Percentiles rank a stretch among this genome's conserved stretches.
Conservation (phyloP, 176 grass and related monocot genomes). For the Hyparrhenia diplandra region DNA sequence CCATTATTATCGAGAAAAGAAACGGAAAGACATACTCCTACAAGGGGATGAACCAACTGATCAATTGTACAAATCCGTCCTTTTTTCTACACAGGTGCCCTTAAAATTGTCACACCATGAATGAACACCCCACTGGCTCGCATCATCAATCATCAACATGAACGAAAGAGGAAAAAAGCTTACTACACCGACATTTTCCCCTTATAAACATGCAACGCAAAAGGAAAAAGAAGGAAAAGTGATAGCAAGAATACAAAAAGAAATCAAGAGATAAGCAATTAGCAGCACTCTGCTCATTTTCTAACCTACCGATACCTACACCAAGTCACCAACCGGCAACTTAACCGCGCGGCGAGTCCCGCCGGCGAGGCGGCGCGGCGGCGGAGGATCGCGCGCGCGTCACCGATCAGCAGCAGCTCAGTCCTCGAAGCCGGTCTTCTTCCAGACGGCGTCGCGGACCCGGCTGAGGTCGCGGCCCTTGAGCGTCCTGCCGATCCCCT, state of each 20-base stretch:
- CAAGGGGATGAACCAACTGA: not conserved
- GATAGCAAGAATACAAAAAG: not conserved
- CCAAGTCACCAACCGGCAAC: not conserved
- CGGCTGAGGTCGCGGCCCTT: slow-evolving; percentile 94
- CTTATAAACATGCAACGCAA: not conserved
- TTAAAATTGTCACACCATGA: slow-evolving; percentile 33
- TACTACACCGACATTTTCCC: not conserved
- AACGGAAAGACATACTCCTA: too few species aligned
- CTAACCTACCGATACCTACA: not conserved
- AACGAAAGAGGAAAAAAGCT: not conserved
- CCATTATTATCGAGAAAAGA: not conserved
- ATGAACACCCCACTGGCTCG: slow-evolving; percentile 10
- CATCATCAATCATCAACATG: slow-evolving; percentile 11
- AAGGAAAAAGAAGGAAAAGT: not conserved
- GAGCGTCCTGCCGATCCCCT: slow-evolving; percentile 85
- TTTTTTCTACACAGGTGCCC: slow-evolving; percentile 22
- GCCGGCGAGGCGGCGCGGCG: not conserved
- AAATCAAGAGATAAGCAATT: not conserved
- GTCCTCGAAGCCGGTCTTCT: slow-evolving; percentile 88
- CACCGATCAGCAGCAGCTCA: not conserved
- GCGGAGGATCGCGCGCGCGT: too few species aligned
- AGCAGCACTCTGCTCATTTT: not conserved
- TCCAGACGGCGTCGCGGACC: slow-evolving; percentile 91
- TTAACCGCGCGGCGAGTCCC: not conserved
- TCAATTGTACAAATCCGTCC: not conserved